These are phyloP conservation scores for Boletus holoroseus DNA, from an alignment of 1,284 basidiomycete genomes.

Conservation along the genomic window DNA sequence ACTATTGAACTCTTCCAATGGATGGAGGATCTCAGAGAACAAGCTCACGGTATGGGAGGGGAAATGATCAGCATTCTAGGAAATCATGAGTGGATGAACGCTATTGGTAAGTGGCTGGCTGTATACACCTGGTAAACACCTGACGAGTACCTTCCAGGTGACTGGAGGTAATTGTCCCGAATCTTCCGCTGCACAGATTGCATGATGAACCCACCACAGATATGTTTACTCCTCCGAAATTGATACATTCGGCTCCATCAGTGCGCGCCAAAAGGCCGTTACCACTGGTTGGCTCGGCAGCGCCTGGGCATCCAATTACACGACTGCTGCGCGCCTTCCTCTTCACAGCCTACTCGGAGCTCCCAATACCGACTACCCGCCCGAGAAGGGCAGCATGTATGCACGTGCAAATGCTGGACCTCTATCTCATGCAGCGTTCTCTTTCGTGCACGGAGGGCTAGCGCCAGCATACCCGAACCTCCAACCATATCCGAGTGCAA, in stretches of 20 bases:
- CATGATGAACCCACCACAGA: slow-evolving; percentile 37
- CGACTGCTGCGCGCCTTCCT: slow-evolving; percentile 74
- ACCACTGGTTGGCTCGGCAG: slow-evolving; percentile 74
- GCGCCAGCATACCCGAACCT: slow-evolving; percentile 69
- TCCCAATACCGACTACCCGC: slow-evolving; percentile 67
- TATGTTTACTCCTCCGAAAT: slow-evolving; percentile 81
- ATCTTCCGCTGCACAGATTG: background rate
- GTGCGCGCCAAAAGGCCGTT: slow-evolving; percentile 65
- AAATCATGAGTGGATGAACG: slow-evolving; percentile 93
- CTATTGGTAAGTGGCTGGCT: slow-evolving; percentile 50
- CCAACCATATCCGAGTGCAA: slow-evolving; percentile 72
- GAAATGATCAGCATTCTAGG: slow-evolving; percentile 74
- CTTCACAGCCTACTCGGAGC: slow-evolving; percentile 65
- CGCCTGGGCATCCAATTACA: slow-evolving; percentile 85
- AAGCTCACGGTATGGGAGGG: slow-evolving; percentile 68
- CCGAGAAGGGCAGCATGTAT: slow-evolving; percentile 32
- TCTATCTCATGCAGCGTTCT: slow-evolving; percentile 70
- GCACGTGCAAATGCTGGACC: slow-evolving; percentile 40
- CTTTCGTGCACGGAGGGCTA: slow-evolving; percentile 86
- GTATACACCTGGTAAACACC: background rate
- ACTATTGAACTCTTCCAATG: slow-evolving; percentile 76
- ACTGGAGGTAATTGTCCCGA: slow-evolving; percentile 64
- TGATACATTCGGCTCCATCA: slow-evolving; percentile 69
- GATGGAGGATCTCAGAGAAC: slow-evolving; percentile 77
- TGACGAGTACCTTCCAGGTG: slow-evolving; percentile 43